Percentiles rank a stretch among this genome's conserved stretches.
Evolutionary conservation across 2,329 filamentous ascomycete species (phyloP).

Genomic region (Helicocarpus griseus): DNA sequence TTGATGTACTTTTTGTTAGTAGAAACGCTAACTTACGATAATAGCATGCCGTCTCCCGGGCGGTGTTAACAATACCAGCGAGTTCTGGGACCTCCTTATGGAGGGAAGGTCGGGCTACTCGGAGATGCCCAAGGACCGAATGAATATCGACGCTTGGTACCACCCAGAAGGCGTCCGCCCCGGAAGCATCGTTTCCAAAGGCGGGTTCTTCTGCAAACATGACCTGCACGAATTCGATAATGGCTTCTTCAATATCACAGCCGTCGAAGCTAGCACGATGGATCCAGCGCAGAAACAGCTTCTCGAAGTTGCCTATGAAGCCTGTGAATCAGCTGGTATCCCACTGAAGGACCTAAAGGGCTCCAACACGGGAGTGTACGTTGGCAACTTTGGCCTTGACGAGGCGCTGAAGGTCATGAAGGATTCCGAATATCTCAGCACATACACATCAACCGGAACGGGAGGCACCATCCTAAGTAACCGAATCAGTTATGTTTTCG

Average conservation of each 20-base stretch:
- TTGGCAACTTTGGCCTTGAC: slow-evolving; percentile 5
- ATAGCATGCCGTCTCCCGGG: slow-evolving; percentile 11
- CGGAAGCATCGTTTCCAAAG: neutral
- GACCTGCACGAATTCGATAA: slow-evolving; percentile 1
- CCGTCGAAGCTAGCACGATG: neutral
- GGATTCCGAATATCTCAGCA: neutral
- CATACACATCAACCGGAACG: neutral
- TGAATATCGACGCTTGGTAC: slow-evolving; percentile 17
- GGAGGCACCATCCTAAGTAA: neutral
- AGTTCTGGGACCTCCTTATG: slow-evolving; percentile 17
- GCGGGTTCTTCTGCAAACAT: slow-evolving; percentile 1
- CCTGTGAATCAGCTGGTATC: slow-evolving; percentile 8
- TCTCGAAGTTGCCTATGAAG: slow-evolving; percentile 11
- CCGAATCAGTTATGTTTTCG: slow-evolving; percentile 1
- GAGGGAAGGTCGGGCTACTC: neutral
- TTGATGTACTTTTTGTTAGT: too few species aligned
- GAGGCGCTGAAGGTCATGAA: neutral
- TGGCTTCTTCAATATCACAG: slow-evolving; percentile 4
- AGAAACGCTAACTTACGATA: too few species aligned
- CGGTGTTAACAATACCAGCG: slow-evolving; percentile 11
- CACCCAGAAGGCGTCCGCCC: neutral
- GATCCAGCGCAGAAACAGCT: slow-evolving; percentile 10
- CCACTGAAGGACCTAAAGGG: slow-evolving; percentile 9
- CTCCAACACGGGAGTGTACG: slow-evolving; percentile 12
- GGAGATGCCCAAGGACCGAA: slow-evolving; percentile 16